Evolutionary conservation across 78 protist species (phyloP).

Genomic region (Isochrysis galbana): DNA sequence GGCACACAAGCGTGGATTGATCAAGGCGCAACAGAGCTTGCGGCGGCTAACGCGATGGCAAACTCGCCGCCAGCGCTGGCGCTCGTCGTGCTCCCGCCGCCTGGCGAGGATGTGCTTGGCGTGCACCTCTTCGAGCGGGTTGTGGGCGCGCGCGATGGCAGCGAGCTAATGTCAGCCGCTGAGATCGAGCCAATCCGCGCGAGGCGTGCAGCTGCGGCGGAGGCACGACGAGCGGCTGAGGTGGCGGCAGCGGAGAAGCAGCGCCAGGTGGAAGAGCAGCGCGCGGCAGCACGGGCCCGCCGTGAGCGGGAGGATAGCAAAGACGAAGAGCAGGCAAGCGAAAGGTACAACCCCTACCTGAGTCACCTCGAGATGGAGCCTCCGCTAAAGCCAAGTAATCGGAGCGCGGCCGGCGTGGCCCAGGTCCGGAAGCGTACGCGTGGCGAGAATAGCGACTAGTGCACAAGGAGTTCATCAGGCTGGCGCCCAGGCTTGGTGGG

Average conservation of each 20-base stretch:
- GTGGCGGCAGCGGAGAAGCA: not conserved
- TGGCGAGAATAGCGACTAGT: no score
- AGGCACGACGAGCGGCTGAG: not conserved
- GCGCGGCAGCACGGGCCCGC: no score
- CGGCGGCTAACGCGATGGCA: no score
- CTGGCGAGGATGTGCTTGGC: not conserved
- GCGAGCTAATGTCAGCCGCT: not conserved
- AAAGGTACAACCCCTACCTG: not conserved
- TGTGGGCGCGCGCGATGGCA: not conserved
- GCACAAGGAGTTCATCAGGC: no score
- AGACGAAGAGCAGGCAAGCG: not conserved
- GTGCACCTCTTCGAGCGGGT: not conserved
- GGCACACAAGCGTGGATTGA: no score
- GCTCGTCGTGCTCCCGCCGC: not conserved
- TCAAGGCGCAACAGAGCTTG: no score
- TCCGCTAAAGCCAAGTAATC: not conserved
- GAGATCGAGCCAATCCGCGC: not conserved
- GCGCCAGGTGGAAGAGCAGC: not conserved
- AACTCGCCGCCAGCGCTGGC: not conserved
- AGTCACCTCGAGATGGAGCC: not conserved
- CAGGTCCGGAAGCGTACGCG: no score
- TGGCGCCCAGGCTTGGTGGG: no score
- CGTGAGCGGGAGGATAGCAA: not conserved
- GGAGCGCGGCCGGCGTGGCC: not conserved
- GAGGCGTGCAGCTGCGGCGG: not conserved